Evolutionary conservation across 345 rosid species (phyloP).

Genomic region (Nasturtium officinale): DNA sequence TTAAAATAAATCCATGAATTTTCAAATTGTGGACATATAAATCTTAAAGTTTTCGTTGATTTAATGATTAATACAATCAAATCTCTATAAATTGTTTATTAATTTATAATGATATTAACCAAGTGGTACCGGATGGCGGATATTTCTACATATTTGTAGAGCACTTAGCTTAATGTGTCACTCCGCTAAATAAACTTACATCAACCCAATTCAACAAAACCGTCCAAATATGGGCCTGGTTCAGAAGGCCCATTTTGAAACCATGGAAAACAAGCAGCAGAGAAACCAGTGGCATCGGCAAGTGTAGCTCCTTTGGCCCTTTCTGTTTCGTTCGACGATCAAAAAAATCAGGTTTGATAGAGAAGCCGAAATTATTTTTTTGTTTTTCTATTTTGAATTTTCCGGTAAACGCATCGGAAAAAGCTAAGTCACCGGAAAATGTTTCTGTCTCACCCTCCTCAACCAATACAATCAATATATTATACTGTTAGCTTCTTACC

Average conservation of each 20-base stretch:
- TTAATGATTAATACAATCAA: too few species aligned
- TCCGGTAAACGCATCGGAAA: conserved; percentile 6
- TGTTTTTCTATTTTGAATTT: not conserved
- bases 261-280: conserved; percentile 19
- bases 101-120: too few species aligned
- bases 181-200: not conserved
- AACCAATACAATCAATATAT: conserved; percentile 44
- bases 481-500: conserved; percentile 30
- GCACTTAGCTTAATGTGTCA: too few species aligned
- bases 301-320: not conserved
- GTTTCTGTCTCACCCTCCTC: conserved; percentile 62
- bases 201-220: not conserved
- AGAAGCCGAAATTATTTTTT: conserved; percentile 26
- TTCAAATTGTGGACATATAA: too few species aligned
- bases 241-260: conserved; percentile 10
- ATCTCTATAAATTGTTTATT: too few species aligned
- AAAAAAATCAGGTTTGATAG: conserved; percentile 2
- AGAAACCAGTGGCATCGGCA: conserved; percentile 26
- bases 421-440: conserved; percentile 44
- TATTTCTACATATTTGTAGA: too few species aligned
- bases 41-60: too few species aligned
- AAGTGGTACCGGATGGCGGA: too few species aligned
- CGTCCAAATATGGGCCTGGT: not conserved
- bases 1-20: too few species aligned
- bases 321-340: not conserved